Evolutionary conservation across 2,329 filamentous ascomycete species (phyloP).

Genomic region (Uncinocarpus reesii): DNA sequence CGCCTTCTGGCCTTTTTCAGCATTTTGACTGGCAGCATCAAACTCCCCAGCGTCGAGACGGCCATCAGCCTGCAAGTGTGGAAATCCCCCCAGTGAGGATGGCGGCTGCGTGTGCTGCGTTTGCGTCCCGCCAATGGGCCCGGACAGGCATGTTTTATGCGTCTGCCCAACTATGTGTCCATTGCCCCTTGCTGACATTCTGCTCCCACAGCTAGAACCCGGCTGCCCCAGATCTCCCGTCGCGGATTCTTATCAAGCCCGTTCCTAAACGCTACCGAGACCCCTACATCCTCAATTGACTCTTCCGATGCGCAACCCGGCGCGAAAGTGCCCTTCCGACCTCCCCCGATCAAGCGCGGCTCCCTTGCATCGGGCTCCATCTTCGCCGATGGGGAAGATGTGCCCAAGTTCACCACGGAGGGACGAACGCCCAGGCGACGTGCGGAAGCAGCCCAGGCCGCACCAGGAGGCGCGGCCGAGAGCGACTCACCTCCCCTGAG

Average conservation of each 20-base stretch:
- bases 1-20: no score
- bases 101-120: constrained; percentile 32
- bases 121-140: constrained; percentile 31
- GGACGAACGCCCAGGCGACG: constrained; percentile 18
- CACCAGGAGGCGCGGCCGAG: constrained; percentile 13
- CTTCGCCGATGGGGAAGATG: constrained; percentile 31
- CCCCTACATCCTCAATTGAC: not conserved
- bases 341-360: constrained; percentile 24
- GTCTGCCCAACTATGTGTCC: not conserved
- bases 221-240: constrained; percentile 14
- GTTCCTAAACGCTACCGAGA: constrained; percentile 5
- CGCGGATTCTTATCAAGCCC: constrained; percentile 16
- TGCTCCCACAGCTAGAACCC: constrained; percentile 8
- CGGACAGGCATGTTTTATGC: constrained; percentile 27
- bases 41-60: not conserved
- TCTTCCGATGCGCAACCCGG: not conserved
- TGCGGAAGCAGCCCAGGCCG: constrained; percentile 14
- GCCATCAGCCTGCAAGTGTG: constrained; percentile 1
- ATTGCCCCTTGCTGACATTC: not conserved
- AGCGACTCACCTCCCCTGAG: constrained; percentile 20
- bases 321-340: constrained; percentile 11
- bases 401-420: constrained; percentile 19
- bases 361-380: constrained; percentile 32
- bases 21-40: no score
- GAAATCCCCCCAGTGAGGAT: constrained; percentile 18